Evolutionary conservation across 805 yeast species (phyloP), one percentile per base, ranked within the genome.

Genomic region (Candida broadrunensis): DNA sequence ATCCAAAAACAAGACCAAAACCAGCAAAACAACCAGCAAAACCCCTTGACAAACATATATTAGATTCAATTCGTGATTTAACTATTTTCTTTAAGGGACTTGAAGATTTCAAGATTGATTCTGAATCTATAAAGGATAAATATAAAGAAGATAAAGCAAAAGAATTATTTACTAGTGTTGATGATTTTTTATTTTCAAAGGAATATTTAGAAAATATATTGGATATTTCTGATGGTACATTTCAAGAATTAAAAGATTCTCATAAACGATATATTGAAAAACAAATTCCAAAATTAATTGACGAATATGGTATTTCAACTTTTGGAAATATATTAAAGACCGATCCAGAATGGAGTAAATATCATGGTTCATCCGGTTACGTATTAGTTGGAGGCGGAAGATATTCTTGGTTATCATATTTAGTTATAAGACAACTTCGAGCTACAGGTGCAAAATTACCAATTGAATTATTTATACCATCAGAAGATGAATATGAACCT

Each of bases 381-480:
- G 81, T 77, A 12, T 54, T 76, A 29, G 76, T 77, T 34, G 83
- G 83, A 7, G 77, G 83, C 13, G 78, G 75, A 1, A 54, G 68
- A 46, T 77, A 65, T 50, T 63, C 72, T 35, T 75, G 81, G 80
- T 61, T 77, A 35, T 61, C 79, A 3, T 65, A 70, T 45, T 50
- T 77, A 30, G 78, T 71, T 23, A 73, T 77, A 32, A 63, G 61
- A 45, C 81, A 77, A 51, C 54, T 70, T 30, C 51, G 80, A 23
- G 58, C 61, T 3, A 49, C 65, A 1, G 80, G 79, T 2, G 61
- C 74, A 9, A 58, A 50, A n/a, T 46, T 73, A 29, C 81, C 81
- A 2, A 68, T 75, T 24, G 83, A 77, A 54, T 63, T 77, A 20
- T 76, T 72, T 46, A 64, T 77, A 23, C 72, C 80, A 1, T 51